A percentile compares a stretch with the other conserved stretches of the same genome.
These are phyloP conservation scores for Ceriops tagal DNA, from an alignment of 345 rosid species.

Conservation along the genomic window DNA sequence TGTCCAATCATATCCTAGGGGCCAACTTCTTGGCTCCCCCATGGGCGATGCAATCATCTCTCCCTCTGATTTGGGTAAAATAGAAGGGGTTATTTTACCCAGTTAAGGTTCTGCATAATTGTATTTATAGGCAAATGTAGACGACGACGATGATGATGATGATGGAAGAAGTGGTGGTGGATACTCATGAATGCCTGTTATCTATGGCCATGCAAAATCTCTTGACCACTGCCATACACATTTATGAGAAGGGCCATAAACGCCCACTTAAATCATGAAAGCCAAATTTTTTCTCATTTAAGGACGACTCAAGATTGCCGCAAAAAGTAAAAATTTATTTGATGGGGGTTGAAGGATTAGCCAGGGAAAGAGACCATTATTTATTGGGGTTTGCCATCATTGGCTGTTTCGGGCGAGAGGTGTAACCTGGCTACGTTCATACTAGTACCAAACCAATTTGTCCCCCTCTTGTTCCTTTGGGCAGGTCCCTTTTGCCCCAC, in stretches of 20 bases:
- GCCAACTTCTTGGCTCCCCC: slow-evolving; percentile 25
- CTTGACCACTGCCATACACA: slow-evolving; percentile 29
- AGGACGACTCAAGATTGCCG: slow-evolving; percentile 13
- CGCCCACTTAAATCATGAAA: slow-evolving; percentile 20
- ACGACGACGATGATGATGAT: slow-evolving; percentile 21
- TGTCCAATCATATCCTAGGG: slow-evolving; percentile 35
- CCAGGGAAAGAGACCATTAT: slow-evolving; percentile 9
- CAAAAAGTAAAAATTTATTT: slow-evolving; percentile 18
- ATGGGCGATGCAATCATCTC: slow-evolving; percentile 28
- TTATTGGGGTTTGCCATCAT: slow-evolving; percentile 43
- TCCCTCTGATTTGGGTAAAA: not conserved
- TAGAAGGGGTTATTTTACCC: not conserved
- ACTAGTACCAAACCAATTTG: not conserved
- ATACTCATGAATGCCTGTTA: not conserved
- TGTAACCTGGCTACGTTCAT: slow-evolving; percentile 7
- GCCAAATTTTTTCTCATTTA: slow-evolving; percentile 12
- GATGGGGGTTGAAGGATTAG: slow-evolving; percentile 8
- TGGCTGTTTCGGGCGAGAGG: slow-evolving; percentile 29
- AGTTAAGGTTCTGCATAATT: slow-evolving; percentile 27
- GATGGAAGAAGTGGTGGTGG: slow-evolving; percentile 19
- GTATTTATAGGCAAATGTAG: slow-evolving; percentile 19
- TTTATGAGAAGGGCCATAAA: slow-evolving; percentile 15
- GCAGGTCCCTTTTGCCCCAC: slow-evolving; percentile 10
- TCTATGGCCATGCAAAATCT: slow-evolving; percentile 26
- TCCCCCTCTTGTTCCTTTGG: not conserved